phyloP scores from a whole-genome alignment of 805 yeast genomes.

The Pichia scutulata region DNA sequence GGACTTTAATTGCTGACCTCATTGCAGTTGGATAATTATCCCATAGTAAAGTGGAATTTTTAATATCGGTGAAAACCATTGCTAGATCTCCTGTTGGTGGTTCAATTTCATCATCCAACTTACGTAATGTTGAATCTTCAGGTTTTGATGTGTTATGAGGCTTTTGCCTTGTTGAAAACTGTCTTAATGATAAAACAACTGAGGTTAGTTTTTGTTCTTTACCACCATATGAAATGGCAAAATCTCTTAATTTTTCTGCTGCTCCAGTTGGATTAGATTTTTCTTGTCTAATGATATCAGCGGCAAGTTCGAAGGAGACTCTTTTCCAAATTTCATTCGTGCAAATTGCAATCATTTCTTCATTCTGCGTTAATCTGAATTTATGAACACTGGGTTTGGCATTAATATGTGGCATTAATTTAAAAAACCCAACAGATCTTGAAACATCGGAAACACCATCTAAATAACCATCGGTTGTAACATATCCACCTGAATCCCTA shows the following conservation, averaged over 20 bases:
- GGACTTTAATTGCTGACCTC: conserved; percentile 94
- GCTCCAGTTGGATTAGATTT: conserved; percentile 81
- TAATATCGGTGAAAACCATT: conserved; percentile 94
- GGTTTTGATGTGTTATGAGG: conserved; percentile 37
- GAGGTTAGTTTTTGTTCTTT: conserved; percentile 63
- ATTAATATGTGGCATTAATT: conserved; percentile 77
- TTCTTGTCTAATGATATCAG: conserved; percentile 80
- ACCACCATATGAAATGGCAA: conserved; percentile 89
- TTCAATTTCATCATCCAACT: conserved; percentile 81
- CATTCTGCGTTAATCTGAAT: conserved; percentile 53
- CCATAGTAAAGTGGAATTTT: conserved; percentile 90
- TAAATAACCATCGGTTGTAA: conserved; percentile 73
- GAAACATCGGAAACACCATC: conserved; percentile 81
- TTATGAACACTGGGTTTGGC: conserved; percentile 78
- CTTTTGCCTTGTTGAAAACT: conserved; percentile 33
- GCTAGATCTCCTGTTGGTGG: conserved; percentile 95
- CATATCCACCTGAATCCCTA: conserved; percentile 86
- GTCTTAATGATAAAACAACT: conserved; percentile 65
- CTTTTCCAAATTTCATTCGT: conserved; percentile 81
- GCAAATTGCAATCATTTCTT: conserved; percentile 80
- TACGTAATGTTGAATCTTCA: conserved; percentile 72
- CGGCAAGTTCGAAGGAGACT: conserved; percentile 76
- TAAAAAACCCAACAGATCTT: conserved; percentile 87
- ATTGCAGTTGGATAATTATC: conserved; percentile 87
- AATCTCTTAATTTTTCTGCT: conserved; percentile 88